These are phyloP conservation scores for Copromyces sp. DNA, from an alignment of 495 filamentous ascomycete genomes.

Conservation along the genomic window DNA sequence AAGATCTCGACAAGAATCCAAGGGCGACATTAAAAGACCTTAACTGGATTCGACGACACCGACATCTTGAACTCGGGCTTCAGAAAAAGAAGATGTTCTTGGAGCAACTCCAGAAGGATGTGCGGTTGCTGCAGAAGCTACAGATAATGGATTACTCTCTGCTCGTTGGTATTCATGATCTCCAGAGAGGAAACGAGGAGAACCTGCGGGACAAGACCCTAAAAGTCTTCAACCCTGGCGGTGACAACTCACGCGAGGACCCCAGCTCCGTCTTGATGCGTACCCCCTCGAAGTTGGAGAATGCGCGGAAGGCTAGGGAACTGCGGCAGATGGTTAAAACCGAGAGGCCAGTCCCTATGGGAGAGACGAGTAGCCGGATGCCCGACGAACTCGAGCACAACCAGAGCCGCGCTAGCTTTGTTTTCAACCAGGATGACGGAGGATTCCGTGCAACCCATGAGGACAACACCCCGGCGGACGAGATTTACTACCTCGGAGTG, in stretches of 20 bases:
- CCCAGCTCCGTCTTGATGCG: constrained; percentile 60
- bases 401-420: constrained; percentile 38
- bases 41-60: constrained; percentile 85
- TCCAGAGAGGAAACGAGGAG: constrained; percentile 83
- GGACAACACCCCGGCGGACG: constrained; percentile 70
- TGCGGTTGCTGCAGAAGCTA: constrained; percentile 69
- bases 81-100: constrained; percentile 78
- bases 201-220: constrained; percentile 91
- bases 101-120: constrained; percentile 79
- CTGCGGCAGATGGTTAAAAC: constrained; percentile 84
- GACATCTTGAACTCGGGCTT: constrained; percentile 78
- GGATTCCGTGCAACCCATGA: constrained; percentile 91
- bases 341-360: constrained; percentile 85
- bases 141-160: constrained; percentile 99
- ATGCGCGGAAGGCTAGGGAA: constrained; percentile 81
- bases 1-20: constrained; percentile 78
- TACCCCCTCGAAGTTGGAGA: constrained; percentile 92
- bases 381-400: constrained; percentile 72
- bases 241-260: constrained; percentile 47
- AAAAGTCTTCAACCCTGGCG: constrained; percentile 89
- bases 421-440: constrained; percentile 91
- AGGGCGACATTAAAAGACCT: constrained; percentile 92
- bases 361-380: constrained; percentile 72
- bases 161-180: constrained; percentile 86
- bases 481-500: constrained; percentile 96